phyloP scores from a whole-genome alignment of 768 basidiomycete genomes.

The Lactarius hengduanensis region DNA sequence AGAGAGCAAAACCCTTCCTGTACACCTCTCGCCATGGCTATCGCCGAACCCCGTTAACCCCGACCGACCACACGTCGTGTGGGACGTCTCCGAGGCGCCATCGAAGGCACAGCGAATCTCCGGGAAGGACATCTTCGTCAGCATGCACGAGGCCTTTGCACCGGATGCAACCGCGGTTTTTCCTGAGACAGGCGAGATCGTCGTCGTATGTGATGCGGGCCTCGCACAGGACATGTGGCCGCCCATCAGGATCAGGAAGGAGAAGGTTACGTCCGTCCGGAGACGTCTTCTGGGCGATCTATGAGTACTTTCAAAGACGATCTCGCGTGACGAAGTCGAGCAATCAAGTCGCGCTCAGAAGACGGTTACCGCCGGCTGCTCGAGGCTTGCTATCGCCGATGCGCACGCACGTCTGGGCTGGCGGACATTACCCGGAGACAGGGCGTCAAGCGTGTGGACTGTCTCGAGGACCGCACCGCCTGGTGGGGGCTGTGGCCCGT shows the following conservation, averaged over 20 bases:
- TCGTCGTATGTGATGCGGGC: conserved; percentile 16
- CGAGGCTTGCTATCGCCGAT: conserved; percentile 20
- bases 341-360: conserved; percentile 7
- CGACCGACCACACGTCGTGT: conserved; percentile 22
- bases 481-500: conserved; percentile 23
- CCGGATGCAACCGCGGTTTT: conserved; percentile 20
- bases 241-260: conserved; percentile 19
- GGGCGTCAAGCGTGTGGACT: conserved; percentile 26
- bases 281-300: conserved; percentile 27
- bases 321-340: conserved; percentile 18
- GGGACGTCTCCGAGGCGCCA: conserved; percentile 25
- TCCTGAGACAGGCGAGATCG: conserved; percentile 17
- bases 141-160: conserved; percentile 20
- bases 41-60: conserved; percentile 17
- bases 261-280: conserved; percentile 17
- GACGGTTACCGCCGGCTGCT: conserved; percentile 13
- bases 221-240: conserved; percentile 19
- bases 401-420: conserved; percentile 14
- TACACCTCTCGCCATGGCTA: conserved; percentile 28
- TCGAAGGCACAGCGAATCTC: conserved; percentile 21
- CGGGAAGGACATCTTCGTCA: conserved; percentile 23
- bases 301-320: conserved; percentile 23
- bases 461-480: conserved; percentile 18
- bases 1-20: conserved; percentile 15
- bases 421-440: conserved; percentile 23